These are phyloP conservation scores for Leishmania lainsoni DNA, from an alignment of 208 protist genomes.

Conservation along the genomic window DNA sequence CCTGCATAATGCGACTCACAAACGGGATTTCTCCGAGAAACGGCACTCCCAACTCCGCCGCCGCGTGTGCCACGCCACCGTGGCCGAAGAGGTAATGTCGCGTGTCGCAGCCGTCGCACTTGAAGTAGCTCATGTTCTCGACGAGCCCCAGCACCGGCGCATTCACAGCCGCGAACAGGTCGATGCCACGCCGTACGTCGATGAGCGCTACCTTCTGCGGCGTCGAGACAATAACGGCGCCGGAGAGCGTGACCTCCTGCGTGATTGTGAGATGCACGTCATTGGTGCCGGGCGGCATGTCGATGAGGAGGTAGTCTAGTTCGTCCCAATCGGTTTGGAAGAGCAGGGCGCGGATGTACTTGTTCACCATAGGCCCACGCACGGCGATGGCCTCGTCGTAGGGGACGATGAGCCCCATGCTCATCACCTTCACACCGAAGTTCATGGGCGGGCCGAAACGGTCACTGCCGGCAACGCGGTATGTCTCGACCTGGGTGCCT, in stretches of 20 bases:
- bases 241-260: conserved; percentile 86
- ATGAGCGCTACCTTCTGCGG: conserved; percentile 95
- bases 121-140: conserved; percentile 98
- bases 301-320: conserved; percentile 92
- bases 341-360: conserved; percentile 89
- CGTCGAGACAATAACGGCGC: conserved; percentile 97
- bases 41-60: conserved; percentile 86
- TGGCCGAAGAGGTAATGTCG: conserved; percentile 94
- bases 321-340: conserved; percentile 93
- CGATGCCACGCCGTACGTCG: conserved; percentile 89
- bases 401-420: conserved; percentile 89
- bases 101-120: conserved; percentile 91
- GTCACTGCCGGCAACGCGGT: conserved; percentile 81
- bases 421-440: conserved; percentile 93
- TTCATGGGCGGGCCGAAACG: conserved; percentile 87
- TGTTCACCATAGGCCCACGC: conserved; percentile 92
- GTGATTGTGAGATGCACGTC: conserved; percentile 94
- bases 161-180: conserved; percentile 97
- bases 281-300: conserved; percentile 93
- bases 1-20: conserved; percentile 86
- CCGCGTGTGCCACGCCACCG: conserved; percentile 82
- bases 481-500: conserved; percentile 80
- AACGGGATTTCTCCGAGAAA: conserved; percentile 95
- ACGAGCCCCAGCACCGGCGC: conserved; percentile 96
- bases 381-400: conserved; percentile 91